phyloP scores from a whole-genome alignment of 176 grass and related monocot species.

The Musa beccarii region DNA sequence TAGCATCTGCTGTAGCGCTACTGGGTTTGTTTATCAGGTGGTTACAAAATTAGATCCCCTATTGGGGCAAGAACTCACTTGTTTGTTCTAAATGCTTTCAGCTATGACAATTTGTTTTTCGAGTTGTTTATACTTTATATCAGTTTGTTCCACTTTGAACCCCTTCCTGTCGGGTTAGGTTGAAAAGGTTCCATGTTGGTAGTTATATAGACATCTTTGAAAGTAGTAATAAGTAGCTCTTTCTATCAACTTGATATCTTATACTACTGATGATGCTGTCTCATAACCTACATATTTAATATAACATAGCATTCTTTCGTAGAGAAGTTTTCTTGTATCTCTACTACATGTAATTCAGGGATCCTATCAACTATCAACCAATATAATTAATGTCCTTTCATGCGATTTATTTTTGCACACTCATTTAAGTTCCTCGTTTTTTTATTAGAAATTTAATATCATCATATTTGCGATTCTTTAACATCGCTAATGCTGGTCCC shows the following conservation, averaged over 20 bases:
- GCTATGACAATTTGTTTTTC: neutral
- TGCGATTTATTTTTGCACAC: neutral
- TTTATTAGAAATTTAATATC: neutral
- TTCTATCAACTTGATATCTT: no score
- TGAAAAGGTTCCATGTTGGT: no score
- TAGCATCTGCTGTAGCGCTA: conserved; percentile 75
- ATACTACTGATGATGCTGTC: no score
- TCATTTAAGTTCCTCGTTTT: neutral
- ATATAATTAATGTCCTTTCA: neutral
- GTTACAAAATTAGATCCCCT: conserved; percentile 13
- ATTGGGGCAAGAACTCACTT: neutral
- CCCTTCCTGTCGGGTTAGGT: no score
- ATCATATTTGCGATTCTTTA: neutral
- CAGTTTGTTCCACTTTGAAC: no score
- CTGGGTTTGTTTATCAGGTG: conserved; percentile 97
- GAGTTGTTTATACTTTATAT: no score
- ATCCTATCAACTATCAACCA: neutral
- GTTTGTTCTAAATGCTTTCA: neutral
- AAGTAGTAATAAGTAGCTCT: no score
- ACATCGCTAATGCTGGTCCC: no score
- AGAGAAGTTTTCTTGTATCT: neutral
- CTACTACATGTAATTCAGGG: neutral
- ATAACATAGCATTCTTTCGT: neutral
- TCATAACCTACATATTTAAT: neutral
- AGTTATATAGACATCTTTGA: no score